Conservation (phyloP, 148 eudicot genomes). For the Vaccinium corymbosum region DNA sequence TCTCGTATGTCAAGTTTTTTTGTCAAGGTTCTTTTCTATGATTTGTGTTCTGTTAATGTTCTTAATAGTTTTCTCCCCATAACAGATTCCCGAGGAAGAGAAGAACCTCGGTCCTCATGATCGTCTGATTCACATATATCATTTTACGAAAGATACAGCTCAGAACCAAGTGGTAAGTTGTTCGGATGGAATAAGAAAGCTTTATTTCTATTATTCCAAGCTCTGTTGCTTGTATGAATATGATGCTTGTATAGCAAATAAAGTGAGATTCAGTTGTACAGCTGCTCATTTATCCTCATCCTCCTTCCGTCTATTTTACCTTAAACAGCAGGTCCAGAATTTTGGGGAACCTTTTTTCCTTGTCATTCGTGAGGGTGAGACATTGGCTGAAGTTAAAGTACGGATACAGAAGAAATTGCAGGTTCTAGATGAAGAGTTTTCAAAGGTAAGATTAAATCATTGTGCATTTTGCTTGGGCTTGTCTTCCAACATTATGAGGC, state of each 20-base stretch:
- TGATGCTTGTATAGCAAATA: neutral
- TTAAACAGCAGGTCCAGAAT: slow-evolving; percentile 75
- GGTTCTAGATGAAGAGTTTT: slow-evolving; percentile 85
- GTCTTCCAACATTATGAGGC: neutral
- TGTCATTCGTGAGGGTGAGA: slow-evolving; percentile 82
- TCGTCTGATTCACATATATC: slow-evolving; percentile 91
- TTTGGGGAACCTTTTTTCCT: slow-evolving; percentile 97
- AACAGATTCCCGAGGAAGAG: slow-evolving; percentile 95
- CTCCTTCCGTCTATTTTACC: neutral
- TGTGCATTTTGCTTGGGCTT: neutral
- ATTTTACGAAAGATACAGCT: slow-evolving; percentile 80
- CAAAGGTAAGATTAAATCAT: slow-evolving; percentile 51
- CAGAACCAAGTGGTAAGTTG: slow-evolving; percentile 74
- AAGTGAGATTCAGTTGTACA: neutral
- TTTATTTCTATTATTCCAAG: neutral
- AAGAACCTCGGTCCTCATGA: slow-evolving; percentile 77
- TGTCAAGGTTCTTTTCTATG: neutral
- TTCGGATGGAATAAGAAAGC: neutral
- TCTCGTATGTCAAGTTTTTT: neutral
- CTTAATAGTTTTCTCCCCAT: slow-evolving; percentile 6
- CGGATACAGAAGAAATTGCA: slow-evolving; percentile 82
- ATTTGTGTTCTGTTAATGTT: neutral
- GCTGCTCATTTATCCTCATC: neutral
- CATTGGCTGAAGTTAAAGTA: slow-evolving; percentile 72
- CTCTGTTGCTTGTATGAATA: neutral